These are phyloP conservation scores for Thinopyrum elongatum DNA, from an alignment of 176 grass and related monocot species.

Conservation along the genomic window DNA sequence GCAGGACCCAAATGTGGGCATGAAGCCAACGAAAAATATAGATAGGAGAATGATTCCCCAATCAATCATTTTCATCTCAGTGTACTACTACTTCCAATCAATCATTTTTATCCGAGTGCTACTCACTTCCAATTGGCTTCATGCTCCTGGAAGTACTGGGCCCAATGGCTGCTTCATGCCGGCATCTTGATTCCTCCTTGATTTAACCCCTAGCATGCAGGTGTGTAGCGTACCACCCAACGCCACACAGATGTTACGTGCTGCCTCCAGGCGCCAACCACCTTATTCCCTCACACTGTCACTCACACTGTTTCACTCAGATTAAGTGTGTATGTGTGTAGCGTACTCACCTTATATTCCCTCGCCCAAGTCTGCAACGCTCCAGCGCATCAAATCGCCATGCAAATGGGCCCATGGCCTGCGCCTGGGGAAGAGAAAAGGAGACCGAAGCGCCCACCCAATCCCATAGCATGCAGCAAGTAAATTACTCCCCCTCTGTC, in stretches of 20 bases:
- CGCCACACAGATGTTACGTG: slow-evolving; percentile 40
- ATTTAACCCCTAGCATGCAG: slow-evolving; percentile 33
- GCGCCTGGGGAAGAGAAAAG: too few relatives aligned
- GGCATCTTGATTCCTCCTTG: neutral
- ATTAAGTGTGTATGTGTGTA: neutral
- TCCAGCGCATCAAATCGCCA: too few relatives aligned
- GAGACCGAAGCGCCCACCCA: too few relatives aligned
- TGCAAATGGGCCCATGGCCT: too few relatives aligned
- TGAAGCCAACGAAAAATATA: slow-evolving; percentile 33
- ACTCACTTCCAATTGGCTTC: neutral
- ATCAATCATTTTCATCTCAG: too few relatives aligned
- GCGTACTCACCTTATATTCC: too few relatives aligned
- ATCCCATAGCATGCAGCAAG: too few relatives aligned
- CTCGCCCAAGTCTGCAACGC: too few relatives aligned
- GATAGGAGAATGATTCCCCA: slow-evolving; percentile 29
- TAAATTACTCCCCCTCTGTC: too few relatives aligned
- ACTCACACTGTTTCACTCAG: neutral
- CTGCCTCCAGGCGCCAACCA: slow-evolving; percentile 41
- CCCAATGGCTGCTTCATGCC: neutral
- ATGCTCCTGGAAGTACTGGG: neutral
- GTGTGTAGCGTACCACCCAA: slow-evolving; percentile 13
- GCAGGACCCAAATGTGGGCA: slow-evolving; percentile 15
- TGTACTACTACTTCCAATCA: neutral
- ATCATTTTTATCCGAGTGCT: neutral
- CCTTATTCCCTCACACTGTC: slow-evolving; percentile 10